Conservation (phyloP, 768 basidiomycete genomes). For the Lactarius quietus region DNA sequence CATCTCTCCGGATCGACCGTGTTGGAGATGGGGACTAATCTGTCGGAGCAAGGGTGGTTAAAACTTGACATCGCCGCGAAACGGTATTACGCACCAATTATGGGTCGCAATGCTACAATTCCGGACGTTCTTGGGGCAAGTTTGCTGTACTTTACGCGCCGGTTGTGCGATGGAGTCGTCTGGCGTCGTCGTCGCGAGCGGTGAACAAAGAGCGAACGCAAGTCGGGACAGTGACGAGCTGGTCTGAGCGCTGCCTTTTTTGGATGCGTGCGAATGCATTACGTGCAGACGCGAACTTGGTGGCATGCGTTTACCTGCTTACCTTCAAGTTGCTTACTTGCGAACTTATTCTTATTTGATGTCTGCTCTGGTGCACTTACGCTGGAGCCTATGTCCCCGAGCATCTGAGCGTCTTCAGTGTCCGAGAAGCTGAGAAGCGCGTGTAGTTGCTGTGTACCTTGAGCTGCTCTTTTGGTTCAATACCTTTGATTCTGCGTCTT, state of each 20-base stretch:
- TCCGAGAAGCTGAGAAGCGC: not conserved
- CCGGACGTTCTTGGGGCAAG: not conserved
- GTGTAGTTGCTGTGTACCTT: not conserved
- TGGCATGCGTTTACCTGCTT: too few species aligned
- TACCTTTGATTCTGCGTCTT: not conserved
- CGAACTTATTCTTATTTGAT: too few species aligned
- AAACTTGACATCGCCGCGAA: not conserved
- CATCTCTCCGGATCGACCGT: conserved; percentile 18
- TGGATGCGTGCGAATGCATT: conserved; percentile 12
- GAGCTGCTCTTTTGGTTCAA: not conserved
- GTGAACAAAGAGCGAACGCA: conserved; percentile 3
- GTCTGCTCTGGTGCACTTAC: not conserved
- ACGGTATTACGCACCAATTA: conserved; percentile 6
- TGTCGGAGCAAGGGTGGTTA: not conserved
- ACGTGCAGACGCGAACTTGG: conserved; percentile 9
- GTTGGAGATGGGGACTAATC: conserved; percentile 12
- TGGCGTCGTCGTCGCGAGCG: conserved; percentile 21
- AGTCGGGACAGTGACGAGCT: not conserved
- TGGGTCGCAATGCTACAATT: not conserved
- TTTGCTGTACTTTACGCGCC: conserved; percentile 9
- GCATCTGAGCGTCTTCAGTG: not conserved
- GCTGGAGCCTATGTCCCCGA: not conserved
- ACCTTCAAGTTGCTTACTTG: too few species aligned
- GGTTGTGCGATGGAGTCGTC: not conserved
- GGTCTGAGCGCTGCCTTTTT: not conserved